Conservation (phyloP, 1,284 basidiomycete genomes). For the Ustilago bromivora region DNA sequence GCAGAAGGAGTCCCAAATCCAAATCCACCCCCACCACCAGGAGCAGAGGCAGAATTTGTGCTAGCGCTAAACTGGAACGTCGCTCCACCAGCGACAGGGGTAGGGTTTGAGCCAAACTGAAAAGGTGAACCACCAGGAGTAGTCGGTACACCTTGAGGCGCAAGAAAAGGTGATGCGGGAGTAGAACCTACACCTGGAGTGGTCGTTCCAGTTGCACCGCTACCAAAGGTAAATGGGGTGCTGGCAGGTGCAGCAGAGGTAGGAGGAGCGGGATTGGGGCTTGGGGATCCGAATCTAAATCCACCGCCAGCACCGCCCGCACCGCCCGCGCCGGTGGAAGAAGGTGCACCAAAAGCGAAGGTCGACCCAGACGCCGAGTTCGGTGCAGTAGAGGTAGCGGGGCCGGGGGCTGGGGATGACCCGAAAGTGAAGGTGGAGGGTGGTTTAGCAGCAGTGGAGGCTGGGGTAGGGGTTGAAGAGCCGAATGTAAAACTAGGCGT, state of each 20-base stretch:
- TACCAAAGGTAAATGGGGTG: constrained; percentile 32
- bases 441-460: neutral
- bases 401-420: neutral
- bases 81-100: neutral
- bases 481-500: constrained; percentile 35
- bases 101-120: constrained; percentile 11
- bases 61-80: constrained; percentile 27
- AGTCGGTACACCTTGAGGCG: constrained; percentile 20
- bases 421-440: constrained; percentile 30
- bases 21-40: neutral
- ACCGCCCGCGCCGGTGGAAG: neutral
- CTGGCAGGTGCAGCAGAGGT: constrained; percentile 9
- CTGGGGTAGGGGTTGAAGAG: constrained; percentile 15
- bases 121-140: constrained; percentile 34
- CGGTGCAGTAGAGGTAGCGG: constrained; percentile 3
- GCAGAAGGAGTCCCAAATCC: neutral
- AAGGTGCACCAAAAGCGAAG: constrained; percentile 30
- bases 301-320: constrained; percentile 9
- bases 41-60: constrained; percentile 5
- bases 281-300: constrained; percentile 40
- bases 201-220: constrained; percentile 8
- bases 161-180: constrained; percentile 32
- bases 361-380: neutral
- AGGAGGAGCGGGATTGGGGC: constrained; percentile 27
- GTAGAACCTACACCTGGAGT: constrained; percentile 28